Base-by-base conservation (phyloP, 148 eudicot species). In the Arbutus unedo region DNA sequence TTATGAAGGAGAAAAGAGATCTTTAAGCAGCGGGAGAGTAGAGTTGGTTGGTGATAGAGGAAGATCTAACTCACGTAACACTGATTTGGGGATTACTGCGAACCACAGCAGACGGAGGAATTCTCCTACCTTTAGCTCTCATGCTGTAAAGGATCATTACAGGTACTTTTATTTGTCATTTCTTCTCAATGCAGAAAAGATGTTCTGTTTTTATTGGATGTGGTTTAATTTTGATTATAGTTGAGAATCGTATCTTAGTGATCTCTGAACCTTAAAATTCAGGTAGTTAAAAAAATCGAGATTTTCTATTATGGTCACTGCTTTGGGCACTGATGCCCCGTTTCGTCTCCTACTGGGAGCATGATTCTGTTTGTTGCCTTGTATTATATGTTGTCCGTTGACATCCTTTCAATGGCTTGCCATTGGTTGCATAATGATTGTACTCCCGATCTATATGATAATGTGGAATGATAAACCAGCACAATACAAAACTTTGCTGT, bases 101-200 rank as follows among this genome's bases (percentile, higher is more conserved):
- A 94, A 88, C 84, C 90, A 90, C 73, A 89, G 87, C 62, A 90
- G 92, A 71, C 88, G 84, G 43, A 87, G 92, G 84, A 84, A 81
- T 85, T 95, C 98, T 19, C 98, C 98, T 2, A 85, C 88, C 85
- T 86, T 91, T 71, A 85, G 88, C 81, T 83, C 92, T 78, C 91
- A 90, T 86, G 64, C 81, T 70, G 79, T 85, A 75, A 83, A 87
- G 72, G 93, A 94, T 64, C 88, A 91, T 59, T 87, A 89, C 90
- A 92, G 98, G 98, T 90, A 83, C 38, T 25, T 82, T 57, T 81
- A 38, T 83, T 74, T 70, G 77, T 8, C 50, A 71, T 64, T 78
- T 67, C 86, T 47, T 43, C 55, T 50, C 19, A 21, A 59, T 45
- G 10, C 57, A 41, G 53, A 56, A 56, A 25, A 23, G 51, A 64